Conservation (phyloP, 2,329 filamentous ascomycete species). For the Trichoderma atroviride region DNA sequence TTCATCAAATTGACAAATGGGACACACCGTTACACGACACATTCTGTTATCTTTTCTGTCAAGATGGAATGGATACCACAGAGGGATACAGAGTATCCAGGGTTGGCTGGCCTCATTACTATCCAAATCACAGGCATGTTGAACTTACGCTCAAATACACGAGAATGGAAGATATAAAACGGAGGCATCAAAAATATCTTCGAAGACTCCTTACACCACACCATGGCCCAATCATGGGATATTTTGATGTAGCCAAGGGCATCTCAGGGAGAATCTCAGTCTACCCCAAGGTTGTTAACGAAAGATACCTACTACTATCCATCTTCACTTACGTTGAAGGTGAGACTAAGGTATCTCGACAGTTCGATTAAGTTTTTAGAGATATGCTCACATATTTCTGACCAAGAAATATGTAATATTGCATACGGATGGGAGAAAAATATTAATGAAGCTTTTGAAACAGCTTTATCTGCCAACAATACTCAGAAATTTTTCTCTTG, state of each 20-base stretch:
- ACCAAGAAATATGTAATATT: background rate
- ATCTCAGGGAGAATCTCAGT: background rate
- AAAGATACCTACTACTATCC: conserved; percentile 26
- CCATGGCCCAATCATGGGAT: background rate
- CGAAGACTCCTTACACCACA: conserved; percentile 1
- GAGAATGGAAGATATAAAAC: background rate
- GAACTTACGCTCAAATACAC: conserved; percentile 15
- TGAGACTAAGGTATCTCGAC: background rate
- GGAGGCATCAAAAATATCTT: background rate
- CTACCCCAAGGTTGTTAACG: conserved; percentile 24
- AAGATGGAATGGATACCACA: background rate
- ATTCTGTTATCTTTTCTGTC: no score
- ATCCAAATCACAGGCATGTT: conserved; percentile 3
- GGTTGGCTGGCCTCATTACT: background rate
- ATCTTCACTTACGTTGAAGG: background rate
- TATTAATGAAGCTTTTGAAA: background rate
- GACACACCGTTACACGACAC: background rate
- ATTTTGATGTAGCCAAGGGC: background rate
- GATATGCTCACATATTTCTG: background rate
- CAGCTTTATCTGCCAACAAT: background rate
- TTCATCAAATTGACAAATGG: background rate
- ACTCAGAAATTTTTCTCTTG: conserved; percentile 9
- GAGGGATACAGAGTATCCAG: background rate
- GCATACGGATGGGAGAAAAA: no score
- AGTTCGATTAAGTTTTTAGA: background rate